Conservation (phyloP, 495 filamentous ascomycete species). For the Venustampulla echinocandica region DNA sequence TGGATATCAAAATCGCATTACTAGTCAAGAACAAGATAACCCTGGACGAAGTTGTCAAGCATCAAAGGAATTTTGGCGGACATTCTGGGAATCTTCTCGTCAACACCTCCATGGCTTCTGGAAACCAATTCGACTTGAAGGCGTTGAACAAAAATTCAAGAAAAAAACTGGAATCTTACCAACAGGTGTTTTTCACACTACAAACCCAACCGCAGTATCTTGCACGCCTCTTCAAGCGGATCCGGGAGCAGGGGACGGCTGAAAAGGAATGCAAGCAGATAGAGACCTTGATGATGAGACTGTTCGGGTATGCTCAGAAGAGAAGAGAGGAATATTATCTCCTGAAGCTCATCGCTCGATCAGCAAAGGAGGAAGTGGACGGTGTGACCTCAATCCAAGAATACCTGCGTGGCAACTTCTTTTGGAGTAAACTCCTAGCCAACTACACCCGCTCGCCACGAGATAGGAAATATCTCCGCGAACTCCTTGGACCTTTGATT, state of each 20-base stretch:
- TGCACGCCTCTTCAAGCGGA: conserved; percentile 71
- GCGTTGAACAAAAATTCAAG: conserved; percentile 93
- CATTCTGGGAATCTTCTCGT: conserved; percentile 78
- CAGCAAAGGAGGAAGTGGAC: conserved; percentile 82
- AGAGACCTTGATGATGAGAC: conserved; percentile 88
- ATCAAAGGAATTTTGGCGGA: conserved; percentile 93
- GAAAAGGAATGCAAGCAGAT: conserved; percentile 91
- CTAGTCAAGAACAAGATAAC: conserved; percentile 99
- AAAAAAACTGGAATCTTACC: conserved; percentile 91
- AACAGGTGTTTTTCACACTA: conserved; percentile 94
- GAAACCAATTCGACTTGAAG: conserved; percentile 92
- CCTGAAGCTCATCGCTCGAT: conserved; percentile 75
- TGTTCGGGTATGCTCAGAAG: conserved; percentile 97
- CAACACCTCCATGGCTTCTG: conserved; percentile 78
- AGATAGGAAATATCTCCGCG: conserved; percentile 84
- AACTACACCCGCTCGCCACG: conserved; percentile 87
- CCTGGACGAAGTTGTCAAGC: conserved; percentile 91
- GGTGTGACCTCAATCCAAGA: conserved; percentile 65
- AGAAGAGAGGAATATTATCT: conserved; percentile 94
- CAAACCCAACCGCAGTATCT: conserved; percentile 97
- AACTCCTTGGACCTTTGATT: conserved; percentile 73
- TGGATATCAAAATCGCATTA: conserved; percentile 98
- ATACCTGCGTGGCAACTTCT: conserved; percentile 81
- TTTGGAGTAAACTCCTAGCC: conserved; percentile 79
- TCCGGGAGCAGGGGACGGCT: conserved; percentile 75